These are phyloP conservation scores for Crassisporium funariophilum DNA, from an alignment of 768 basidiomycete species.

Conservation along the genomic window DNA sequence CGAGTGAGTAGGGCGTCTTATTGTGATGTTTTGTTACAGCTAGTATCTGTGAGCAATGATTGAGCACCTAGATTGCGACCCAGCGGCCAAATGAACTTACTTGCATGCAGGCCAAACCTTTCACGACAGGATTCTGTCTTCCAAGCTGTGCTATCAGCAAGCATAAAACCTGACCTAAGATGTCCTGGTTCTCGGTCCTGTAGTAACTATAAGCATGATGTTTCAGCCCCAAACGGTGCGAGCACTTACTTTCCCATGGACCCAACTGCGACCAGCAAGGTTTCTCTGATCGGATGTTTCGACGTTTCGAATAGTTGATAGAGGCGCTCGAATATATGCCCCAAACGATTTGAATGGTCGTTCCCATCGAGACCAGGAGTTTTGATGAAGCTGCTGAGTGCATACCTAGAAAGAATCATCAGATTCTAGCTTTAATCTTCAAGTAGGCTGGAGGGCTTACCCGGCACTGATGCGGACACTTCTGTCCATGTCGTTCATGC, in stretches of 20 bases:
- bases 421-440: background rate
- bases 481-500: conserved; percentile 56
- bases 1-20: conserved; percentile 64
- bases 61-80: background rate
- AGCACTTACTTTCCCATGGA: conserved; percentile 49
- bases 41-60: conserved; percentile 48
- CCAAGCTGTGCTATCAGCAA: conserved; percentile 70
- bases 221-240: background rate
- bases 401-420: conserved; percentile 37
- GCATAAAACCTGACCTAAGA: conserved; percentile 60
- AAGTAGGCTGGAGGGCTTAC: too few relatives aligned
- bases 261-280: conserved; percentile 62
- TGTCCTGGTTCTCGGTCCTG: conserved; percentile 51
- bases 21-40: conserved; percentile 57
- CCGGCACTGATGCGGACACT: conserved; percentile 68
- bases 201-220: conserved; percentile 1
- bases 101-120: conserved; percentile 68
- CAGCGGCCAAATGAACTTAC: conserved; percentile 37
- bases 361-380: conserved; percentile 37
- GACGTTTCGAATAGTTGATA: conserved; percentile 48
- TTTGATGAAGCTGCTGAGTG: conserved; percentile 49
- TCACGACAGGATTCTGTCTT: conserved; percentile 66
- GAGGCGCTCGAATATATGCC: conserved; percentile 46
- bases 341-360: conserved; percentile 36
- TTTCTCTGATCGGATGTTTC: conserved; percentile 59